Base-by-base conservation (phyloP, 2,329 filamentous ascomycete genomes). In the Cercospora zeae-maydis region DNA sequence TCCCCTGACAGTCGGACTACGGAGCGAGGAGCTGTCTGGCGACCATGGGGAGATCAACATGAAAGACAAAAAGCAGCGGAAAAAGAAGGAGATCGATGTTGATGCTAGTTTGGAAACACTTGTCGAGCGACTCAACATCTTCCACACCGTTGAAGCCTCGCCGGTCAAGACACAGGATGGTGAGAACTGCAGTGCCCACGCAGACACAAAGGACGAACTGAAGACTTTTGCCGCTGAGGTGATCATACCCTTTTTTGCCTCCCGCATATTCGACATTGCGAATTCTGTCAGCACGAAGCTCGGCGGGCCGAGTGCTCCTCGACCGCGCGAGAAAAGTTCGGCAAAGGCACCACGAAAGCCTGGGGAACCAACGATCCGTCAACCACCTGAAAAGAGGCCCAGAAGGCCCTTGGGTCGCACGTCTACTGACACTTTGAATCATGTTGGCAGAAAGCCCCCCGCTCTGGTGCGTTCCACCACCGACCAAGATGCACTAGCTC, bases 141-240 rank as follows among this genome's bases (percentile, higher is more conserved):
- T 90, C 90, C 89, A 93, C 72, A 91, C 90, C 3, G 87, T 90
- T 7, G 86, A 87, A n/a, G 86, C 21, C 84, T 89, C 66, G 83
- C 86, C 59, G 75, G 83, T 49, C 67, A 75, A 65, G 61, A 69
- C 60, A 7, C 45, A 42, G n/a, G 63, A 61, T 14, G 64, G 64
- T 7, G 64, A 66, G 16, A 66, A 66, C 33, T 56, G 56, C 14
- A 68, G 70, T 10, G 65, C 71, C 60, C 59, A 70, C 62, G 39
- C 71, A 59, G 71, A 62, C 64, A 70, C 63, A 16, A 78, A 62
- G 78, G 90, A 93, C 71, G 85, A 88, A 6, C 78, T 93, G 6
- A 86, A 84, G 66, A 88, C 89, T 73, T 95, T 93, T 72, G 93
- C 90, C 71, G 81, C 90, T 14, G 90, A 95, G 72, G 88, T 95